Base-by-base conservation (phyloP, 2,329 filamentous ascomycete species). In the Pyrenophora graminea region DNA sequence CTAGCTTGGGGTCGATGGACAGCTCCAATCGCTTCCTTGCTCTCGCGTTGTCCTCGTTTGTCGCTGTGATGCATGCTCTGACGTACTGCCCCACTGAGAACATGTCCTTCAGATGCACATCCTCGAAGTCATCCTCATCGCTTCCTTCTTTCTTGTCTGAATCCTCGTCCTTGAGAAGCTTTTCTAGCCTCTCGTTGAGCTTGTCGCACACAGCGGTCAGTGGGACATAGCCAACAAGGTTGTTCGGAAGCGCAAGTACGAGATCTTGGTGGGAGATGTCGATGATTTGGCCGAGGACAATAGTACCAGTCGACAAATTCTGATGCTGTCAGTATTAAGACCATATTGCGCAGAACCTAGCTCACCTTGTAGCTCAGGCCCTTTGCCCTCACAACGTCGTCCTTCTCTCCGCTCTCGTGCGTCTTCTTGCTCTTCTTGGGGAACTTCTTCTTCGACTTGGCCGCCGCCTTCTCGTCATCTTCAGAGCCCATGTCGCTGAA, bases 31-130 rank as follows among this genome's bases (percentile, higher is more conserved):
- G 87, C 68, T 87, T 89, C 73, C 88, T 94, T 42, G 80, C 80
- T 72, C 89, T 90, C 2, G 74, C 74, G n/a, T 78, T 71, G 30
- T 89, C 86, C 42, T 90, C 87, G 39, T 83, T 82, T 12, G 89
- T 95, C 1, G 91, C 91, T 9, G 87, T 82, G 38, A 99, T 91
- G 61, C 86, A 89, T 32, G 88, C 89, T 54, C 95, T 86, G 31
- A 99, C 76, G 70, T 95, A 97, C 74, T 99, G 92, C 15, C 94
- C 94, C 31, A 92, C 68, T 36, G 80, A 79, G 74, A 97, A 96
- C 38, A 96, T 80, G 21, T 84, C 79, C 49, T 87, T 82, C 21
- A 96, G 78, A 45, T 94, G 86, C 40, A 96, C 77, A 51, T 86
- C 85, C 41, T 83, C 77, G 4, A 74, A 72, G 6, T 78, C 79